These are phyloP conservation scores for Podila verticillata DNA, from an alignment of 192 early-diverging fungal species.

Conservation along the genomic window DNA sequence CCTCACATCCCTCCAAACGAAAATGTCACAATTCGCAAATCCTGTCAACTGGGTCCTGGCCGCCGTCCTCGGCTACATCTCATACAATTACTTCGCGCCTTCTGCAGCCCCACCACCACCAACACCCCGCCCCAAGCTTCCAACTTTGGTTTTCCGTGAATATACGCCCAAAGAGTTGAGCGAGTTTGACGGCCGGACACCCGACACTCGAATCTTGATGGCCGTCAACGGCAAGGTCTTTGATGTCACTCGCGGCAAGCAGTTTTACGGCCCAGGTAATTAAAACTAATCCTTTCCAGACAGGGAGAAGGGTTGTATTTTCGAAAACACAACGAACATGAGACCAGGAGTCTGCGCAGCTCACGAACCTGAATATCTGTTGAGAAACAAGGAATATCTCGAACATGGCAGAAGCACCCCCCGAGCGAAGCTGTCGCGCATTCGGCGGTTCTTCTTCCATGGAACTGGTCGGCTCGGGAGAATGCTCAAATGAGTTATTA, in stretches of 20 bases:
- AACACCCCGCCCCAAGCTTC: constrained; percentile 56
- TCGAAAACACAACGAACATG: not conserved
- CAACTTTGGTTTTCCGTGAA: constrained; percentile 68
- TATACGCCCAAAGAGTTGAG: constrained; percentile 83
- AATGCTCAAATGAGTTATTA: no score
- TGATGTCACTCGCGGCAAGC: constrained; percentile 84
- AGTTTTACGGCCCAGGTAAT: constrained; percentile 92
- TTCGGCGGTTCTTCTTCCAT: no score
- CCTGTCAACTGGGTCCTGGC: constrained; percentile 78
- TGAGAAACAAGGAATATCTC: no score
- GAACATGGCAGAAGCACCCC: no score
- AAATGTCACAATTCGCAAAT: constrained; percentile 53
- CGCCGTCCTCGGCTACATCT: constrained; percentile 65
- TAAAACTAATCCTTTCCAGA: not conserved
- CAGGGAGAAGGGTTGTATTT: not conserved
- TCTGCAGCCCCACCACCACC: constrained; percentile 19
- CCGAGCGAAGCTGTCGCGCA: no score
- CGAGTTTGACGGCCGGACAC: constrained; percentile 75
- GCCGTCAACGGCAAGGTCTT: constrained; percentile 88
- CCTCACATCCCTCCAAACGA: not conserved
- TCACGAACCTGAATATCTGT: no score
- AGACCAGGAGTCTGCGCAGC: not conserved
- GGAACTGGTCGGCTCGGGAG: no score
- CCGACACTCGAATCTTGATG: constrained; percentile 75
- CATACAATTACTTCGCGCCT: constrained; percentile 57